Evolutionary conservation across 106 monocot species (phyloP).

Genomic region (Amphibolis antarctica): DNA sequence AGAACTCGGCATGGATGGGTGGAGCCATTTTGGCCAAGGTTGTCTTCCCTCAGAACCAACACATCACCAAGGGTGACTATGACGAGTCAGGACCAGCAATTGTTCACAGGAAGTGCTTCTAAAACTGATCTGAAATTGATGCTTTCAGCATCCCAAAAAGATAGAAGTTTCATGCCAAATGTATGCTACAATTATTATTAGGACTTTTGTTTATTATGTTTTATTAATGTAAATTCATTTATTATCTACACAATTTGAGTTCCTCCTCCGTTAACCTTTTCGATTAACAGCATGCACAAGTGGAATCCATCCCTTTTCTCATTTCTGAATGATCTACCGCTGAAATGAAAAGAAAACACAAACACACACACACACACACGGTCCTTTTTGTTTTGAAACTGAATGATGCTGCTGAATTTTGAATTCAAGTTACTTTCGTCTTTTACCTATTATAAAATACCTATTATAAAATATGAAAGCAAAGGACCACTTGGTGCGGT

Average conservation of each 20-base stretch:
- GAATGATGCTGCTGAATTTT: too few species aligned
- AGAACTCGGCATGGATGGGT: slow-evolving; percentile 93
- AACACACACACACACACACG: too few species aligned
- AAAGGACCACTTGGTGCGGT: too few species aligned
- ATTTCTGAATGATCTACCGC: too few species aligned
- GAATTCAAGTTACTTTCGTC: too few species aligned
- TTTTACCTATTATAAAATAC: too few species aligned
- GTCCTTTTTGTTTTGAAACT: too few species aligned
- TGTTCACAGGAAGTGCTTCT: slow-evolving; percentile 89
- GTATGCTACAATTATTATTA: not conserved
- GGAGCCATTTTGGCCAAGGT: slow-evolving; percentile 91
- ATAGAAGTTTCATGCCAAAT: not conserved
- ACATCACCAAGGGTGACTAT: slow-evolving; percentile 88
- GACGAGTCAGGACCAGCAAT: slow-evolving; percentile 84
- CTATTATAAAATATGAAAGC: too few species aligned
- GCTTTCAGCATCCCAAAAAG: too few species aligned
- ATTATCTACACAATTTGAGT: not conserved
- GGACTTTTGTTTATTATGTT: not conserved
- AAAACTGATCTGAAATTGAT: not conserved
- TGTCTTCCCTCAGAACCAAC: slow-evolving; percentile 95
- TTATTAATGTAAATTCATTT: not conserved
- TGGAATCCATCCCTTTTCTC: too few species aligned
- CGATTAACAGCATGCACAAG: too few species aligned
- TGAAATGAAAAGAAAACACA: too few species aligned
- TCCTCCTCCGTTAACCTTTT: not conserved